Evolutionary conservation across 164 flowering plant genomes (phyloP).

Genomic region (Santalum album): DNA sequence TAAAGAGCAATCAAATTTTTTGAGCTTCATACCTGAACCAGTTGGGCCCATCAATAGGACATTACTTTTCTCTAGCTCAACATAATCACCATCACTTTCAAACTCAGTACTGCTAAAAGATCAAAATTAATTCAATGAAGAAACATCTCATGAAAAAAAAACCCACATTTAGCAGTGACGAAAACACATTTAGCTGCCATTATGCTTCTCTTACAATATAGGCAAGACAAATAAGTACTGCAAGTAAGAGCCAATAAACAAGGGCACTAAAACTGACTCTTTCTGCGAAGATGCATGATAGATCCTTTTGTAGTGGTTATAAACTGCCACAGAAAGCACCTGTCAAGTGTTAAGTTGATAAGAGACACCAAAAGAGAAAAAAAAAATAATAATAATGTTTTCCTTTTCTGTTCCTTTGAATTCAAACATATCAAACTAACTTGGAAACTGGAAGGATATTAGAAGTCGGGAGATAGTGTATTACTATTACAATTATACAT

Average conservation of each 20-base stretch:
- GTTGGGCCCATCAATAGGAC: constrained; percentile 42
- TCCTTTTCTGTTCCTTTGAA: no score
- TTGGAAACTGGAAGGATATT: no score
- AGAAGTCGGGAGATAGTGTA: no score
- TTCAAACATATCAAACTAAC: no score
- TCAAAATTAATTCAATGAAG: neutral
- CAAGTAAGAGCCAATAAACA: neutral
- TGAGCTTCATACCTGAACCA: constrained; percentile 26
- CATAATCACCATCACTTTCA: constrained; percentile 19
- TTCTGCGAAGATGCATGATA: constrained; percentile 19
- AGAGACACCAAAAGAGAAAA: no score
- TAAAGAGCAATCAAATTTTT: no score
- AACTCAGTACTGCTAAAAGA: constrained; percentile 6
- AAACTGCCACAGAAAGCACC: constrained; percentile 45
- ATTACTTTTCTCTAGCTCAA: constrained; percentile 44
- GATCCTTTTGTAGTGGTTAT: constrained; percentile 41
- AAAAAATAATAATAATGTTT: no score
- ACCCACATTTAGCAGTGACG: neutral
- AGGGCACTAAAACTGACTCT: constrained; percentile 19
- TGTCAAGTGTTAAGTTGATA: constrained; percentile 4
- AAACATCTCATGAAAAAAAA: neutral
- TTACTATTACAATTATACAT: no score
- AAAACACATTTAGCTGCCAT: neutral
- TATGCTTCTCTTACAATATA: neutral
- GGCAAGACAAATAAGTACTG: neutral